Evolutionary conservation across 352 stramenopile species (phyloP).

Genomic region (Saprolegnia parasitica): DNA sequence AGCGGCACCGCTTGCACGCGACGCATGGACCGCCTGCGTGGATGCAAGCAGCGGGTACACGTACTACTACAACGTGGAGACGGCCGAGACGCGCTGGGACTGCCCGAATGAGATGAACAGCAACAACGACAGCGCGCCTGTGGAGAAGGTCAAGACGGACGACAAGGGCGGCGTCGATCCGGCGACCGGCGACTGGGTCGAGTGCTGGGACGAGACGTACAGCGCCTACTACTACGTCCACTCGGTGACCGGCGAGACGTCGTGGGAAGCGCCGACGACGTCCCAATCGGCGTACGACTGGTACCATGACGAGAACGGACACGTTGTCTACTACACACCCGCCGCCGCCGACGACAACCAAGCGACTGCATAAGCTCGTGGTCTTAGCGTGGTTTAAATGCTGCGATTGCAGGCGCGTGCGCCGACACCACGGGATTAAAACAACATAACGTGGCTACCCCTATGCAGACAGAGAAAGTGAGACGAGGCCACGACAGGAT

Average conservation of each 20-base stretch:
- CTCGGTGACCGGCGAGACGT: slow-evolving; percentile 54
- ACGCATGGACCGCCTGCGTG: slow-evolving; percentile 60
- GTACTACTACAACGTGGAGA: slow-evolving; percentile 66
- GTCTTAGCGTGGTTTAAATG: too few relatives aligned
- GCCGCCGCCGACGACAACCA: background rate
- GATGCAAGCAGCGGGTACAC: slow-evolving; percentile 57
- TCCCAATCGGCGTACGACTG: slow-evolving; percentile 1
- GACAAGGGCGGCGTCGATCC: background rate
- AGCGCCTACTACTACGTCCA: slow-evolving; percentile 67
- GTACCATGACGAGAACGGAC: slow-evolving; percentile 9
- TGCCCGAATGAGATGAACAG: slow-evolving; percentile 31
- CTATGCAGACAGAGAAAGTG: too few relatives aligned
- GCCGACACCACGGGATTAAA: too few relatives aligned
- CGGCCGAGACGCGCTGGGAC: slow-evolving; percentile 51
- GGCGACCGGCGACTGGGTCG: slow-evolving; percentile 44
- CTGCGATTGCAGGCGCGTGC: too few relatives aligned
- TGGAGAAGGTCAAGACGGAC: background rate
- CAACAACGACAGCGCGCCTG: background rate
- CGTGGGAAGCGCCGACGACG: slow-evolving; percentile 44
- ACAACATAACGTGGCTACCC: too few relatives aligned
- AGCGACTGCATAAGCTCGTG: too few relatives aligned
- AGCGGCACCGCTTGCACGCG: background rate
- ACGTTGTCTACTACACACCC: slow-evolving; percentile 7
- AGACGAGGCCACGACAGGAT: too few relatives aligned
- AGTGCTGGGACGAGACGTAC: slow-evolving; percentile 71